Evolutionary conservation across 2,329 filamentous ascomycete species (phyloP), one percentile per base, ranked within the genome.

Genomic region (Trichoderma gracile): DNA sequence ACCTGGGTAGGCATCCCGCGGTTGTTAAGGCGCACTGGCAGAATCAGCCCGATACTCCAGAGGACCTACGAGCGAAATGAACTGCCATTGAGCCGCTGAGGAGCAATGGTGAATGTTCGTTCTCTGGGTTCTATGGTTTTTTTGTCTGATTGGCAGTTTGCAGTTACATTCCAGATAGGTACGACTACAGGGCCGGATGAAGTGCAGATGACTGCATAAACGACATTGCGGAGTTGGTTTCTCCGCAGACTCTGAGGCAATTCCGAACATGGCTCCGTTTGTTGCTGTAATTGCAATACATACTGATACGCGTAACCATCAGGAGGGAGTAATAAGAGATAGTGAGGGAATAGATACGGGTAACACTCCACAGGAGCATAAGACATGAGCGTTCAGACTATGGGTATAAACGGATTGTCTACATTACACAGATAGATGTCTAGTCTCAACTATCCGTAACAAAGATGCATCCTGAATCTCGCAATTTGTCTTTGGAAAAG

Each of bases 11-110:
- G 68, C 73, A 83, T 65, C 79, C 82, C 23, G 84, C 81, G 0
- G 81, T 89, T 19, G 75, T 76, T 62, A 79, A 76, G 70, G 84
- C 80, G 3, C 79, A 84, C 70, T 88, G 83, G 78, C 79, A 77
- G 67, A 75, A 74, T 17, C 84, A 88, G 76, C 77, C 76, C 1
- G 85, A 88, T 33, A 78, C 76, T 1, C 77, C 77, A 1, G 72
- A 74, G 2, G 71, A 77, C 6, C 61, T 77, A 50, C 72, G 69
- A 6, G 42, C 23, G 10, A 57, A 65, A 52, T 55, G 21, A 55
- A 14, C 1, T 27, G 8, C 7, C 19, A 7, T 17, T 12, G 3
- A 14, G 12, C 33, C 12, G 12, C 12, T 38, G 33, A 38, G 12
- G 12, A 14, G 2, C 10, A 38, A 38, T 2, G 33, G n/a, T n/a